Percentiles rank a stretch among this genome's conserved stretches.
Evolutionary conservation across 441 rosid genomes (phyloP).

Genomic region (Syzygium syzygioides): DNA sequence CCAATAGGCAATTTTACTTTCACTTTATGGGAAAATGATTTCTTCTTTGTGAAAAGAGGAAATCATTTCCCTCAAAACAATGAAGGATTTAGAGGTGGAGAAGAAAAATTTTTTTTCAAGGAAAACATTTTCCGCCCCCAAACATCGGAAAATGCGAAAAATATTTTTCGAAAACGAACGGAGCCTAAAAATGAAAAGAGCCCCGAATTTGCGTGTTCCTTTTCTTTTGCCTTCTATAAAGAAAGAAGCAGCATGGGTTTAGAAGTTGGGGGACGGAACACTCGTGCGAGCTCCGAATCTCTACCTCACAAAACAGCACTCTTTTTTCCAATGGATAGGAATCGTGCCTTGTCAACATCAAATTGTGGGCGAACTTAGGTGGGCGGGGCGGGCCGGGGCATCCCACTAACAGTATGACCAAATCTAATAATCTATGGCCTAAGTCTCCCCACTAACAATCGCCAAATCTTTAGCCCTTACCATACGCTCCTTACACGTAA

Average conservation of each 20-base stretch:
- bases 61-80: too few relatives aligned
- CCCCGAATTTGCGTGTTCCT: neutral
- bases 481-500: neutral
- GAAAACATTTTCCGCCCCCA: too few relatives aligned
- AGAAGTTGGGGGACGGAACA: neutral
- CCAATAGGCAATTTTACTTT: too few relatives aligned
- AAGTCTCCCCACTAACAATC: neutral
- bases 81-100: too few relatives aligned
- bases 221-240: neutral
- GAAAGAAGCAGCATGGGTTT: neutral
- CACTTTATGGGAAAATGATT: too few relatives aligned
- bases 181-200: neutral
- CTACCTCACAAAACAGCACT: neutral
- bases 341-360: neutral
- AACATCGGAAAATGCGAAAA: too few relatives aligned
- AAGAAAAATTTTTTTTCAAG: too few relatives aligned
- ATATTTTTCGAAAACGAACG: too few relatives aligned
- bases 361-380: neutral
- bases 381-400: neutral
- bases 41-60: too few relatives aligned
- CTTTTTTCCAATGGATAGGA: neutral
- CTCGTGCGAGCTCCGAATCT: neutral
- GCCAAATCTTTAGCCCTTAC: neutral
- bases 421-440: neutral
- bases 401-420: neutral